phyloP scores from a whole-genome alignment of 306 rosid species.

The Prunus kanzakura region DNA sequence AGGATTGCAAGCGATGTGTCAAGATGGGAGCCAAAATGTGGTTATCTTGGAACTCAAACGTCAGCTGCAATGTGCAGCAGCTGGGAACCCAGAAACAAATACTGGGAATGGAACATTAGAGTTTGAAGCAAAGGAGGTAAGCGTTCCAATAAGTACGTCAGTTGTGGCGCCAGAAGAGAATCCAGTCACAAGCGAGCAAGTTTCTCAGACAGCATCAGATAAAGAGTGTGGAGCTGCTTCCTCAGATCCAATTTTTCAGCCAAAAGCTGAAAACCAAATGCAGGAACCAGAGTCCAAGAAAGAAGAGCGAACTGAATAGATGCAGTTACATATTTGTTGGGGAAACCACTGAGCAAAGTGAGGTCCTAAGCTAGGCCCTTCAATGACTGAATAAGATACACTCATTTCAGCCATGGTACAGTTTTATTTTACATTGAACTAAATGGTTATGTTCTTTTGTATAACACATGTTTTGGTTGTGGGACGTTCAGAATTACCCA shows the following conservation, averaged over 20 bases:
- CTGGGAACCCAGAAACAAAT: not conserved
- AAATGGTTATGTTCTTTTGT: not conserved
- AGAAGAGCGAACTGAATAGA: not conserved
- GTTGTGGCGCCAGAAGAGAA: slow-evolving; percentile 3
- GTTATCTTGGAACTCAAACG: not conserved
- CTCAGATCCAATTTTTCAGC: slow-evolving; percentile 2
- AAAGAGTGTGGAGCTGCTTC: not conserved
- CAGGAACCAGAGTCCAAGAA: not conserved
- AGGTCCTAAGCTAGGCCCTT: not conserved
- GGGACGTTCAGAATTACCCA: not conserved
- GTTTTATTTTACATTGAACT: not conserved
- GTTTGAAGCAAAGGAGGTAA: slow-evolving; percentile 3
- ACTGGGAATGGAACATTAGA: slow-evolving; percentile 10
- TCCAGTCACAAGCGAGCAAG: slow-evolving; percentile 14
- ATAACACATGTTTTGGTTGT: not conserved
- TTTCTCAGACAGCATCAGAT: not conserved
- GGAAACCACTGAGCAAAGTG: not conserved
- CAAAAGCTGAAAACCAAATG: not conserved
- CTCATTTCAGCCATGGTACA: not conserved
- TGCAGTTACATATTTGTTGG: not conserved
- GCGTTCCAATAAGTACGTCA: not conserved
- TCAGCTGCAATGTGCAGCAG: slow-evolving; percentile 10
- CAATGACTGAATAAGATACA: not conserved
- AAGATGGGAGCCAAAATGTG: slow-evolving; percentile 15
- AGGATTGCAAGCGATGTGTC: slow-evolving; percentile 2